A percentile compares a stretch with the other conserved stretches of the same genome.
These are phyloP conservation scores for Phytophthora cactorum DNA, from an alignment of 352 stramenopile species.

Conservation along the genomic window DNA sequence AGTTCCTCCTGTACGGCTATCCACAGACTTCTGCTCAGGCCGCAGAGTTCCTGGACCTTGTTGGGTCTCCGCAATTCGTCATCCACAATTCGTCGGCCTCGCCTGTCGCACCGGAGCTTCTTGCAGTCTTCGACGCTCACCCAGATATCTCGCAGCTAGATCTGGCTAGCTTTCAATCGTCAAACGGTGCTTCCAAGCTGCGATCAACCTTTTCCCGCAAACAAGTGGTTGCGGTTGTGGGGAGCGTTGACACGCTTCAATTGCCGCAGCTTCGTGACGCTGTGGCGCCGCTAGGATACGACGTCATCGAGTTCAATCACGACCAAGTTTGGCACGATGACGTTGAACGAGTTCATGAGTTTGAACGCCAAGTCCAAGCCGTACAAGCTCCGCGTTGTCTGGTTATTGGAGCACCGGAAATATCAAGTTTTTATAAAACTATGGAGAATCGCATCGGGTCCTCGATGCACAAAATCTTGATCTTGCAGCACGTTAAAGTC, in stretches of 20 bases:
- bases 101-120: constrained; percentile 11
- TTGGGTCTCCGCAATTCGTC: constrained; percentile 31
- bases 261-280: constrained; percentile 22
- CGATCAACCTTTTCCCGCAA: constrained; percentile 41
- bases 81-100: constrained; percentile 24
- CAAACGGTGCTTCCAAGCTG: constrained; percentile 17
- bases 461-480: constrained; percentile 41
- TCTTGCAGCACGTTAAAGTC: constrained; percentile 50
- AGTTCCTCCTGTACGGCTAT: constrained; percentile 44
- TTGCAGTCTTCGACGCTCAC: constrained; percentile 30
- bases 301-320: constrained; percentile 34
- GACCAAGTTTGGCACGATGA: not conserved
- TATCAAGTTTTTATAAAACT: constrained; percentile 41
- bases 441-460: constrained; percentile 39
- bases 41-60: constrained; percentile 21
- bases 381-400: constrained; percentile 39
- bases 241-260: constrained; percentile 28
- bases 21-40: constrained; percentile 26
- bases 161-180: constrained; percentile 12
- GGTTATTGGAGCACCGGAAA: constrained; percentile 34
- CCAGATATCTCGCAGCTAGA: constrained; percentile 40
- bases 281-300: constrained; percentile 26
- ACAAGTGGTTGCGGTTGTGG: constrained; percentile 37
- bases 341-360: not conserved
- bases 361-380: constrained; percentile 34